Percentiles rank a stretch among this genome's conserved stretches.
phyloP scores from a whole-genome alignment of 2,329 filamentous ascomycete species.

The Chaetomiaceae sp. region DNA sequence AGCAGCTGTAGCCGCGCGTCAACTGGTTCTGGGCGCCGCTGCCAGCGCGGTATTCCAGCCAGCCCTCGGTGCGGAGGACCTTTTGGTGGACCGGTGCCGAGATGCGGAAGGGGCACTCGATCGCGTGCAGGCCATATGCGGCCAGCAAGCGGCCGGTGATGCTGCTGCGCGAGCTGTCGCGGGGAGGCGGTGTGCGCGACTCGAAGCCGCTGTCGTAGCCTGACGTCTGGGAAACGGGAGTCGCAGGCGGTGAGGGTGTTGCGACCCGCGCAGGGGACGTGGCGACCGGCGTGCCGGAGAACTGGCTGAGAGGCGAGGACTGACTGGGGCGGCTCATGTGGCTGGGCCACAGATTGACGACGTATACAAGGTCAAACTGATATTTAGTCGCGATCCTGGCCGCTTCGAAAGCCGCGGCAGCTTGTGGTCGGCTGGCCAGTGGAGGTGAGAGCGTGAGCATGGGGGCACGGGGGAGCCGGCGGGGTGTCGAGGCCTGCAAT shows the following conservation, averaged over 20 bases:
- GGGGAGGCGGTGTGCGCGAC: background rate
- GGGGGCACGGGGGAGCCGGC: constrained; percentile 20
- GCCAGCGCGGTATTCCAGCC: constrained; percentile 50
- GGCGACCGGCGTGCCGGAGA: constrained; percentile 15
- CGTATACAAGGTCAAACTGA: constrained; percentile 55
- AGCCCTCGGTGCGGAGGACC: constrained; percentile 46
- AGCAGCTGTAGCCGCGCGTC: constrained; percentile 48
- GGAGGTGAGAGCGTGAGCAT: constrained; percentile 45
- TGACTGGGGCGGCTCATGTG: constrained; percentile 23
- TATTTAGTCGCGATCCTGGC: constrained; percentile 53
- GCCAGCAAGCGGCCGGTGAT: constrained; percentile 50
- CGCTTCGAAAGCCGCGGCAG: constrained; percentile 49
- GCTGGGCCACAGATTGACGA: constrained; percentile 55
- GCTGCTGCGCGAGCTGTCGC: constrained; percentile 17
- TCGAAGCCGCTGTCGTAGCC: constrained; percentile 19
- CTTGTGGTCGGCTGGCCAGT: constrained; percentile 40
- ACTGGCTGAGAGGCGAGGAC: constrained; percentile 18
- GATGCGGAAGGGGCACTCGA: constrained; percentile 50
- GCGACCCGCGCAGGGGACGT: constrained; percentile 1
- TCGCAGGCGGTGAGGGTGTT: constrained; percentile 14
- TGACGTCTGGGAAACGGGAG: constrained; percentile 6
- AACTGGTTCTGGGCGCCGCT: constrained; percentile 42
- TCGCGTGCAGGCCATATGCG: constrained; percentile 49
- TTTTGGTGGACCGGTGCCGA: constrained; percentile 46
- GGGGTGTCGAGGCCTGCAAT: constrained; percentile 1